These are phyloP conservation scores for Plasmodium cynomolgi DNA, from an alignment of 169 alveolate species.

Conservation along the genomic window DNA sequence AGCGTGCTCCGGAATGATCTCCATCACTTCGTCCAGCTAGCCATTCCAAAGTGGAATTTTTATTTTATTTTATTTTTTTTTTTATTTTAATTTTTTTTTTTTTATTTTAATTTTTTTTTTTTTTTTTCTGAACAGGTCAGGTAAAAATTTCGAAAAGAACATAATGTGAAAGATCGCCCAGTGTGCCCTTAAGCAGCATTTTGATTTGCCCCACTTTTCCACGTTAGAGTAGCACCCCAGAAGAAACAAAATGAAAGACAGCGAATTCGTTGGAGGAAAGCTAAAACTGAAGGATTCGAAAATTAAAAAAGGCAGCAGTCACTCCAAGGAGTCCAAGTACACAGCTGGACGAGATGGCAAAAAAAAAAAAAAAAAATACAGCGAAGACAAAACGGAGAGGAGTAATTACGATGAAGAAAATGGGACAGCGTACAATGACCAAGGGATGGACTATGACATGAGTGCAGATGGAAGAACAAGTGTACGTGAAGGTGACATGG, in stretches of 20 bases:
- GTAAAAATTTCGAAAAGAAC: background rate
- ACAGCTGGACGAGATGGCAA: background rate
- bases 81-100: no score
- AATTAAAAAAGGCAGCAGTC: background rate
- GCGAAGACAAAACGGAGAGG: background rate
- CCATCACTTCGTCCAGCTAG: background rate
- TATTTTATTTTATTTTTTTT: no score
- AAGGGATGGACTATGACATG: background rate
- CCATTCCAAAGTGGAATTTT: background rate
- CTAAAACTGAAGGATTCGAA: constrained; percentile 30
- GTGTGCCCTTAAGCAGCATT: background rate
- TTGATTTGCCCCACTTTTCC: background rate
- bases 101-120: no score
- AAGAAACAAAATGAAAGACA: constrained; percentile 44
- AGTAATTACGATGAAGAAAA: background rate
- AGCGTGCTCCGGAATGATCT: background rate
- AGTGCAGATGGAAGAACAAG: background rate
- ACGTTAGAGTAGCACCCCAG: background rate
- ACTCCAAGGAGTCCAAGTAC: background rate
- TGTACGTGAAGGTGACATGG: constrained; percentile 11
- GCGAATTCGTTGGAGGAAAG: constrained; percentile 69
- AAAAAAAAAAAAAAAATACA: background rate
- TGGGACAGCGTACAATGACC: background rate
- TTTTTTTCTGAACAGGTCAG: background rate
- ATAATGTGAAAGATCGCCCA: background rate